Base-by-base conservation (phyloP, 2,329 filamentous ascomycete genomes). In the Fusarium foetens region DNA sequence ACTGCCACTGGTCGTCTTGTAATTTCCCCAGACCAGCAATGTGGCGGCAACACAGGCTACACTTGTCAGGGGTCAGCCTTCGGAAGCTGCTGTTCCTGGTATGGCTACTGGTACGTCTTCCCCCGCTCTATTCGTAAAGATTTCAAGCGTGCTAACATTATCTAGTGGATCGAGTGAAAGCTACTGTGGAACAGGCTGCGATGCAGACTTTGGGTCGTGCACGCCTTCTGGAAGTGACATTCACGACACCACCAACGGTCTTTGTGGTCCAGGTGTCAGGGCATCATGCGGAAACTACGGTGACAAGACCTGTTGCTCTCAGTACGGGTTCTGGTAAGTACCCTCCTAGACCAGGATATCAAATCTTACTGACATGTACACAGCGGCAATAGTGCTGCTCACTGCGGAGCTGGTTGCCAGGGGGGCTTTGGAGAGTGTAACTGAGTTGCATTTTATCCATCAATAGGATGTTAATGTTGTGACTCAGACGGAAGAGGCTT, bases 21-120 rank as follows among this genome's bases (percentile, higher is more conserved):
- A 11, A 74, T 80, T 8, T 81, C 81, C 8, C 79, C 78, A 12
- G 76, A 83, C 68, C 80, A 82, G 59, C 75, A 59, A 39, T 84
- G 83, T 58, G 83, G 82, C 41, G 80, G 79, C 46, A 59, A 69
- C 27, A 77, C 68, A 14, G 79, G 77, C 11, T 81, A 81, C 58
- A 81, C 79, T 12, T 85, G 83, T 61, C 74, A 79, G 51, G 79
- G 78, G 27, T 82, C 81, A 1, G 57, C 35, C 19, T 81, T 79
- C 53, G 82, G 82, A 10, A 77, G 78, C 70, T 84, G 83, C 72
- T 85, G 83, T 63, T 84, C 83, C 6, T 77, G 73, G 62, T 81
- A 80, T 58, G 83, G 82, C n/a, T 83, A 72, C 66, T 85, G 82
- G 81, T 82, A 75, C 75, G 79, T 51, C 17, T 41, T 54, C 8